These are phyloP conservation scores for Polygonum maritimum DNA, from an alignment of 148 eudicot genomes.

Conservation along the genomic window DNA sequence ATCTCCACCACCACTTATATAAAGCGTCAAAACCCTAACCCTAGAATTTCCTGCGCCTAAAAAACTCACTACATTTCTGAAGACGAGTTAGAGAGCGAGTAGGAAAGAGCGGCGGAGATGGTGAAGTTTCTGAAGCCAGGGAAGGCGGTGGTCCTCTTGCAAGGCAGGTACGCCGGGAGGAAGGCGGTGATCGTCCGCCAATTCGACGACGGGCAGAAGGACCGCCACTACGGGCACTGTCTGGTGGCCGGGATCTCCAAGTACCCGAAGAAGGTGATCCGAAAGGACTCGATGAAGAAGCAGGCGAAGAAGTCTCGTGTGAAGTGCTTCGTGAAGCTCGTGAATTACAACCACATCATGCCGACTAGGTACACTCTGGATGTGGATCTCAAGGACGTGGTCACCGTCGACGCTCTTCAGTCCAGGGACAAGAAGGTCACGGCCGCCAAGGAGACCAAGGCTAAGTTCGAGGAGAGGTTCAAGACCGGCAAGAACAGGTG, in stretches of 20 bases:
- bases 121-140: slow-evolving; percentile 32
- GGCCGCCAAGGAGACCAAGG: slow-evolving; percentile 26
- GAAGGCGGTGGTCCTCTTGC: slow-evolving; percentile 30
- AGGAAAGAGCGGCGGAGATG: slow-evolving; percentile 10
- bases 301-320: slow-evolving; percentile 33
- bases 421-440: slow-evolving; percentile 35
- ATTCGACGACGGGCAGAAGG: slow-evolving; percentile 28
- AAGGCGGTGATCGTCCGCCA: slow-evolving; percentile 24
- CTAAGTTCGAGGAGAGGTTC: slow-evolving; percentile 31
- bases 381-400: slow-evolving; percentile 29
- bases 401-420: slow-evolving; percentile 14
- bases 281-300: slow-evolving; percentile 32
- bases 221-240: slow-evolving; percentile 36
- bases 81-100: neutral
- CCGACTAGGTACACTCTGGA: slow-evolving; percentile 36
- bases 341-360: slow-evolving; percentile 36
- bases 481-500: slow-evolving; percentile 34
- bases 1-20: neutral
- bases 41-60: neutral
- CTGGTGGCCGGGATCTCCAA: slow-evolving; percentile 34
- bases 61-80: neutral
- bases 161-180: slow-evolving; percentile 27
- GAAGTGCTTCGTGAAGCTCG: slow-evolving; percentile 25
- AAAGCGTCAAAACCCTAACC: neutral
- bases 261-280: slow-evolving; percentile 35